Evolutionary conservation across 2,329 filamentous ascomycete species (phyloP).

Genomic region (Tolypocladium endophyticum): DNA sequence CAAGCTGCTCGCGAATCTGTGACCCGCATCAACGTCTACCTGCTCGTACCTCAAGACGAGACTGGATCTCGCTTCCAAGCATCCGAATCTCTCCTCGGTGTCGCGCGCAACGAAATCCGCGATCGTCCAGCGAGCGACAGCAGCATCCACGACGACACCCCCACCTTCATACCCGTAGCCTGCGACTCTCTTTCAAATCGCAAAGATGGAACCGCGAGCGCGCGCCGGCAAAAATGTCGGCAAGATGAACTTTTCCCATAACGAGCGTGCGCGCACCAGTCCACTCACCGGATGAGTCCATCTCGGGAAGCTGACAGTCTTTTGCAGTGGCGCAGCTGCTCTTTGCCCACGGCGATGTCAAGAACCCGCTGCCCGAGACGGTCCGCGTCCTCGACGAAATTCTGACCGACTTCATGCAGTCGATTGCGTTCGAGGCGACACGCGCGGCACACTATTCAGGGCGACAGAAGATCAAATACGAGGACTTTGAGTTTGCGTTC

Average conservation of each 20-base stretch:
- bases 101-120: not conserved
- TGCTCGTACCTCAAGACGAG: not conserved
- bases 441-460: conserved; percentile 76
- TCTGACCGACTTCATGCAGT: conserved; percentile 91
- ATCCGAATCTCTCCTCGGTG: not conserved
- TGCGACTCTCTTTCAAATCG: not conserved
- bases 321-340: conserved; percentile 59
- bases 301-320: not conserved
- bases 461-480: conserved; percentile 94
- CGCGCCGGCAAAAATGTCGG: conserved; percentile 71
- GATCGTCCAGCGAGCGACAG: not conserved
- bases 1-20: not conserved
- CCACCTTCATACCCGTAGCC: too few relatives aligned
- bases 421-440: conserved; percentile 82
- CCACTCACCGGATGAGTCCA: not conserved
- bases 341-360: conserved; percentile 70
- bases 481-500: conserved; percentile 93
- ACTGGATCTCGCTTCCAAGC: not conserved
- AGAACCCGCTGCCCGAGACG: conserved; percentile 70
- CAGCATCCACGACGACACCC: not conserved
- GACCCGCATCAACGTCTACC: not conserved
- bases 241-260: conserved; percentile 68
- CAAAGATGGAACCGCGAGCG: conserved; percentile 63
- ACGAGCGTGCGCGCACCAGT: conserved; percentile 48
- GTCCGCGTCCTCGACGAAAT: conserved; percentile 87